These are phyloP conservation scores for Leccinum sublutescens DNA, from an alignment of 768 basidiomycete species.

Conservation along the genomic window DNA sequence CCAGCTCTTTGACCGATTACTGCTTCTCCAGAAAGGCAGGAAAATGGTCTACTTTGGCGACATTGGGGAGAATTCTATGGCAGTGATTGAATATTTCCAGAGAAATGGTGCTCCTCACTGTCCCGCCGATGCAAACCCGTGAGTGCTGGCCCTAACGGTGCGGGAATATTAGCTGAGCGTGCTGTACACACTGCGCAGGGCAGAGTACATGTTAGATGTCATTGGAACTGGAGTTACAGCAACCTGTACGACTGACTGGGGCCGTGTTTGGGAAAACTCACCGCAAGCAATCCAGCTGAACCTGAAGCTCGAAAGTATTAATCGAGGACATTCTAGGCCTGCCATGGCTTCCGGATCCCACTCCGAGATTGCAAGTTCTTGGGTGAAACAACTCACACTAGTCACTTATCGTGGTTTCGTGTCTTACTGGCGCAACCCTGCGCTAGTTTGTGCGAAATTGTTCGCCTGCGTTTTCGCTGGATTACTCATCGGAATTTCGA, in stretches of 20 bases:
- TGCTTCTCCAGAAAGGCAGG: slow-evolving; percentile 51
- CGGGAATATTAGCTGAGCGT: background rate
- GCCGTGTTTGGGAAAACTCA: slow-evolving; percentile 46
- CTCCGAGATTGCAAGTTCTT: slow-evolving; percentile 38
- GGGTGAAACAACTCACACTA: slow-evolving; percentile 35
- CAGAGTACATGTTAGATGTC: slow-evolving; percentile 49
- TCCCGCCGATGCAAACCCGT: slow-evolving; percentile 24
- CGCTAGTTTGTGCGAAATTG: slow-evolving; percentile 40
- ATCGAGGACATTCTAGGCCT: slow-evolving; percentile 34
- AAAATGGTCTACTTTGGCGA: slow-evolving; percentile 69
- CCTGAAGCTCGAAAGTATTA: slow-evolving; percentile 43
- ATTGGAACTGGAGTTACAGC: slow-evolving; percentile 59
- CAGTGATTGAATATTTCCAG: slow-evolving; percentile 25
- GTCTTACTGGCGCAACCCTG: slow-evolving; percentile 41
- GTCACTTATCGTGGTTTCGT: slow-evolving; percentile 33
- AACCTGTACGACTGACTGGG: slow-evolving; percentile 47
- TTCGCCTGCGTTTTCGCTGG: slow-evolving; percentile 33
- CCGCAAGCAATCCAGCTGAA: slow-evolving; percentile 38
- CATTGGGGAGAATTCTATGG: slow-evolving; percentile 23
- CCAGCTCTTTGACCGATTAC: slow-evolving; percentile 49
- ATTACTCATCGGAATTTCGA: slow-evolving; percentile 44
- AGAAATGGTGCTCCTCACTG: slow-evolving; percentile 23
- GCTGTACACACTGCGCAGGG: slow-evolving; percentile 24
- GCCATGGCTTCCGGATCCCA: slow-evolving; percentile 21
- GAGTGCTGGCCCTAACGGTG: background rate